Percentiles rank a stretch among this genome's conserved stretches.
These are phyloP conservation scores for Solanum chilense DNA, from an alignment of 257 asterid genomes.

Conservation along the genomic window DNA sequence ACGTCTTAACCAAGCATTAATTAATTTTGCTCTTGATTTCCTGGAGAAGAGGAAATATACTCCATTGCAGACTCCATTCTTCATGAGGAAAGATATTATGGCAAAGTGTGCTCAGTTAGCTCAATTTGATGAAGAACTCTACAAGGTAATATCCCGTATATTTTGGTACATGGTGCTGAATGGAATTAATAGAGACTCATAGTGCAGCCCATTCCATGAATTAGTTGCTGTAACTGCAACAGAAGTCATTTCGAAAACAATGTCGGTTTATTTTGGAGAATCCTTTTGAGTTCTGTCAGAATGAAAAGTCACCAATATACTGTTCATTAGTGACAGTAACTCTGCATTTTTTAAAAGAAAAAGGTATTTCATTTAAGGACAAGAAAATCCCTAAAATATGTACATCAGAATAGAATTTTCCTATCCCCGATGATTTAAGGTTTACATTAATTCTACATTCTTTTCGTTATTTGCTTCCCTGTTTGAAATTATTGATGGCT, in stretches of 20 bases:
- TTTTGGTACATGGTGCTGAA: neutral
- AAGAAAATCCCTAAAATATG: neutral
- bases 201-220: neutral
- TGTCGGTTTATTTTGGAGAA: neutral
- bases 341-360: neutral
- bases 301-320: neutral
- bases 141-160: constrained; percentile 46
- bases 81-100: constrained; percentile 91
- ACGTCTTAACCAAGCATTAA: constrained; percentile 72
- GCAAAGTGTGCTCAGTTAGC: constrained; percentile 91
- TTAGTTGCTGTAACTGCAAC: neutral
- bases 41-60: constrained; percentile 52
- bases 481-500: neutral
- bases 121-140: constrained; percentile 94
- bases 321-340: neutral
- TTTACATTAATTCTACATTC: neutral
- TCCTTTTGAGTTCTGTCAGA: neutral
- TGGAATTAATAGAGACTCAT: neutral
- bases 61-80: constrained; percentile 70
- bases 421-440: neutral
- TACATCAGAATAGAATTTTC: neutral
- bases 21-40: constrained; percentile 64
- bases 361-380: neutral
- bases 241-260: neutral
- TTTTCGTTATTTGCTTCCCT: neutral